Conservation (phyloP, 352 stramenopile genomes). For the Pilasporangium apinafurcum region DNA sequence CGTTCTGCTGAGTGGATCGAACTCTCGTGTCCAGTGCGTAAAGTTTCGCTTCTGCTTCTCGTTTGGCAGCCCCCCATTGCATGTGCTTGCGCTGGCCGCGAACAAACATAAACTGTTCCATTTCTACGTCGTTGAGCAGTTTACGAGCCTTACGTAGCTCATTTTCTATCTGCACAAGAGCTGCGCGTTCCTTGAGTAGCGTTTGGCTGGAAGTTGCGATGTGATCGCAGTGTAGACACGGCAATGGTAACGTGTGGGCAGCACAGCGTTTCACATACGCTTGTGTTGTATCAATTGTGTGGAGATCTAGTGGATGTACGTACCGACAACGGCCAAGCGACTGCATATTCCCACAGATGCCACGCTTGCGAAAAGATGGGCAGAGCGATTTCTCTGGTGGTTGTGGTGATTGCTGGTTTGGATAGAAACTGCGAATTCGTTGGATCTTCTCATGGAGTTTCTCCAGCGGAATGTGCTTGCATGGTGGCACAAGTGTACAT, state of each 20-base stretch:
- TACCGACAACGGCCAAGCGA: constrained; percentile 56
- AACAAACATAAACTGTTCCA: constrained; percentile 30
- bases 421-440: constrained; percentile 40
- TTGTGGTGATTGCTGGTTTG: constrained; percentile 11
- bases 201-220: constrained; percentile 16
- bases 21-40: constrained; percentile 20
- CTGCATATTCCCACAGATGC: constrained; percentile 57
- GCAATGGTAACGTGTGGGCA: constrained; percentile 36
- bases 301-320: constrained; percentile 39
- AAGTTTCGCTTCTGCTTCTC: constrained; percentile 35
- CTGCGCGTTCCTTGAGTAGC: constrained; percentile 8
- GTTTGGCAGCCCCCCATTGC: constrained; percentile 57
- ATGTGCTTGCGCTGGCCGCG: constrained; percentile 31
- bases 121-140: constrained; percentile 37
- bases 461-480: constrained; percentile 38
- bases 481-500: constrained; percentile 64
- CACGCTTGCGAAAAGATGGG: constrained; percentile 32
- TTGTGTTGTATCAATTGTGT: constrained; percentile 43
- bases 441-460: constrained; percentile 38
- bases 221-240: constrained; percentile 32
- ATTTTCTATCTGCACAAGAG: constrained; percentile 18
- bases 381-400: too few species aligned
- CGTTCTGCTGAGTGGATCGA: constrained; percentile 1
- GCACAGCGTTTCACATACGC: constrained; percentile 29
- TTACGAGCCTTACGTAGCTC: constrained; percentile 25